Conservation (phyloP, 2,329 filamentous ascomycete genomes). For the Paracoccidioides lutzii region DNA sequence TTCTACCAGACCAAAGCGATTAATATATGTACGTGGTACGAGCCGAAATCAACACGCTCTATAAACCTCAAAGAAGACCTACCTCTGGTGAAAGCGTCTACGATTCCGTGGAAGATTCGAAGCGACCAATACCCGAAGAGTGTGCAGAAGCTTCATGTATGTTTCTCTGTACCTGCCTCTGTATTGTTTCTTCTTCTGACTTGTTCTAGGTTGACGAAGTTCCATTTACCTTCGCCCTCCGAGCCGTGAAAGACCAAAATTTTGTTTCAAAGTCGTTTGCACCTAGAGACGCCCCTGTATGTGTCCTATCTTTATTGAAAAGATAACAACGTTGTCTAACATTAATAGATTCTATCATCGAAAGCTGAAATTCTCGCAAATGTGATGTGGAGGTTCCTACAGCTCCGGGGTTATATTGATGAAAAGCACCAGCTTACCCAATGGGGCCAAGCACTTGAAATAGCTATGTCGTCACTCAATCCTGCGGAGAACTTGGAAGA, state of each 20-base stretch:
- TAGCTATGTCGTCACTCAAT: constrained; percentile 51
- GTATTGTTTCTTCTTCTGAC: neutral
- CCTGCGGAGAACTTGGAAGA: constrained; percentile 54
- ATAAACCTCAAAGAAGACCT: constrained; percentile 48
- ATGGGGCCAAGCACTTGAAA: constrained; percentile 70
- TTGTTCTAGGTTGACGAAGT: constrained; percentile 7
- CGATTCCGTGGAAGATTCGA: constrained; percentile 61
- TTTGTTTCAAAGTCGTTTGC: constrained; percentile 59
- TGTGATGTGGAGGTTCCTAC: constrained; percentile 75
- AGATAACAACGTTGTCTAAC: constrained; percentile 9
- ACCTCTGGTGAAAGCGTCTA: constrained; percentile 40
- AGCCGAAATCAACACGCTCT: constrained; percentile 50
- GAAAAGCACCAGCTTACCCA: constrained; percentile 62
- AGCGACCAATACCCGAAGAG: constrained; percentile 37
- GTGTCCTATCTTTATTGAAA: constrained; percentile 5
- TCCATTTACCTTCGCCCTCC: constrained; percentile 35
- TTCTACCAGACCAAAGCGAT: constrained; percentile 74
- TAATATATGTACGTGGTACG: constrained; percentile 67
- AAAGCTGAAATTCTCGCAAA: constrained; percentile 62
- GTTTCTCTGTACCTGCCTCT: neutral
- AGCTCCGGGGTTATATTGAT: constrained; percentile 75
- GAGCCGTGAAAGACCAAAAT: constrained; percentile 53
- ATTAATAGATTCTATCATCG: constrained; percentile 39
- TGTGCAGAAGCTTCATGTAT: constrained; percentile 20
- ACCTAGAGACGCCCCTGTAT: constrained; percentile 37